Conservation (phyloP, 2,329 filamentous ascomycete species). For the Claviceps humidiphila region DNA sequence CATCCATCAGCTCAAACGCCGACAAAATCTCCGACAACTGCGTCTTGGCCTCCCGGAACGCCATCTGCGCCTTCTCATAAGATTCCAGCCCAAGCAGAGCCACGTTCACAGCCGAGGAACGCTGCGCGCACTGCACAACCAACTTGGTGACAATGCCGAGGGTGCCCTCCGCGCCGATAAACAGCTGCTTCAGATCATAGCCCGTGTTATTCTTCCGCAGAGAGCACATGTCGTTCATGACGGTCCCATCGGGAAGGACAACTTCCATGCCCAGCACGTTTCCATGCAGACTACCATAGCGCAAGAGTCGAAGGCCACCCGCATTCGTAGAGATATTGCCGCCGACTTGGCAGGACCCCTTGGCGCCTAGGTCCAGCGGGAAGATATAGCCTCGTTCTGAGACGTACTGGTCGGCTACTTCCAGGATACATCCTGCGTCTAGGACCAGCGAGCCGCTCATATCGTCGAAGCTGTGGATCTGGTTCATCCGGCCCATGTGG, state of each 20-base stretch:
- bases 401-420: slow-evolving; percentile 75
- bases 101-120: slow-evolving; percentile 80
- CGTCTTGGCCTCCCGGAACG: slow-evolving; percentile 78
- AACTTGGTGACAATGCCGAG: slow-evolving; percentile 88
- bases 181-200: slow-evolving; percentile 92
- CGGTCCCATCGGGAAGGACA: slow-evolving; percentile 82
- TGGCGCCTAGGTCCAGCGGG: slow-evolving; percentile 91
- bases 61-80: slow-evolving; percentile 75
- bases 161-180: slow-evolving; percentile 91
- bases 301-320: slow-evolving; percentile 73
- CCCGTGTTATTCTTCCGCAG: slow-evolving; percentile 98
- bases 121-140: slow-evolving; percentile 78
- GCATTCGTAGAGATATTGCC: slow-evolving; percentile 95
- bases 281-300: slow-evolving; percentile 90
- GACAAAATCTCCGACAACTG: slow-evolving; percentile 92
- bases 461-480: slow-evolving; percentile 82
- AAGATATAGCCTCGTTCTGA: slow-evolving; percentile 79
- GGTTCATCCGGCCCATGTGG: slow-evolving; percentile 80
- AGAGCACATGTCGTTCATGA: slow-evolving; percentile 77
- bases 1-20: slow-evolving; percentile 96
- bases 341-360: slow-evolving; percentile 92
- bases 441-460: slow-evolving; percentile 82
- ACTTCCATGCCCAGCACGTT: slow-evolving; percentile 86
- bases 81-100: slow-evolving; percentile 86
- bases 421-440: slow-evolving; percentile 83